A percentile compares a stretch with the other conserved stretches of the same genome.
These are phyloP conservation scores for Penicillium janthinellum DNA, from an alignment of 2,329 filamentous ascomycete genomes.

Conservation along the genomic window DNA sequence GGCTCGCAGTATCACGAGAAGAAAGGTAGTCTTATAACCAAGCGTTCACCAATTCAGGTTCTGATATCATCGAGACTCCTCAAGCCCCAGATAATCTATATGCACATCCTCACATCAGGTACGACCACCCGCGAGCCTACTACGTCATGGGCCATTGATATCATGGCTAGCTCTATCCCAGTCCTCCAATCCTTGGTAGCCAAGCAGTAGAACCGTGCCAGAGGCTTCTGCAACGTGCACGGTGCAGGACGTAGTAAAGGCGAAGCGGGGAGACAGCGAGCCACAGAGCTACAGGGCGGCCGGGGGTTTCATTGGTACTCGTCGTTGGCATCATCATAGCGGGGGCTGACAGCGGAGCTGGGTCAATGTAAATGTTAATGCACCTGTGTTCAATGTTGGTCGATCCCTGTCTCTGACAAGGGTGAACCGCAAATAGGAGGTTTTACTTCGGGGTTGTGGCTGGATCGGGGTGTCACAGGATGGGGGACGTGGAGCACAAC, in stretches of 20 bases:
- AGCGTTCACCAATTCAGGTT: conserved; percentile 10
- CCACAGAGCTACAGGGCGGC: conserved; percentile 17
- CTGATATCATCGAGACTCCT: conserved; percentile 20
- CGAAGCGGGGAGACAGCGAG: not conserved
- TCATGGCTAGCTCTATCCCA: conserved; percentile 13
- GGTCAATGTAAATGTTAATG: conserved; percentile 2
- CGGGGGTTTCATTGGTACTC: conserved; percentile 7
- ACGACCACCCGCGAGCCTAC: conserved; percentile 12
- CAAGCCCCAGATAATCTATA: conserved; percentile 11
- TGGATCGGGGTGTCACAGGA: conserved; percentile 5
- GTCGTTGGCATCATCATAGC: conserved; percentile 21
- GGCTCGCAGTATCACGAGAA: not conserved
- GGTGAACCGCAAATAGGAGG: conserved; percentile 12
- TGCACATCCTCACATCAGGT: conserved; percentile 9
- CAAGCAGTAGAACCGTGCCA: conserved; percentile 12
- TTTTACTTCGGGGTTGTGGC: not conserved
- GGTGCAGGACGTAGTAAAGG: conserved; percentile 11
- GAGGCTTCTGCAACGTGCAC: conserved; percentile 18
- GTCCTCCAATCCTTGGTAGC: conserved; percentile 11
- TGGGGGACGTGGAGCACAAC: conserved; percentile 16
- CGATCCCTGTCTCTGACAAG: conserved; percentile 12
- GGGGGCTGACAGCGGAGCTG: conserved; percentile 16
- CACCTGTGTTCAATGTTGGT: conserved; percentile 1
- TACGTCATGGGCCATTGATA: conserved; percentile 29
- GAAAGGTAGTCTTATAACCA: not conserved